These are phyloP conservation scores for Chimonanthus salicifolius DNA, from an alignment of 164 flowering plant species.

Conservation along the genomic window DNA sequence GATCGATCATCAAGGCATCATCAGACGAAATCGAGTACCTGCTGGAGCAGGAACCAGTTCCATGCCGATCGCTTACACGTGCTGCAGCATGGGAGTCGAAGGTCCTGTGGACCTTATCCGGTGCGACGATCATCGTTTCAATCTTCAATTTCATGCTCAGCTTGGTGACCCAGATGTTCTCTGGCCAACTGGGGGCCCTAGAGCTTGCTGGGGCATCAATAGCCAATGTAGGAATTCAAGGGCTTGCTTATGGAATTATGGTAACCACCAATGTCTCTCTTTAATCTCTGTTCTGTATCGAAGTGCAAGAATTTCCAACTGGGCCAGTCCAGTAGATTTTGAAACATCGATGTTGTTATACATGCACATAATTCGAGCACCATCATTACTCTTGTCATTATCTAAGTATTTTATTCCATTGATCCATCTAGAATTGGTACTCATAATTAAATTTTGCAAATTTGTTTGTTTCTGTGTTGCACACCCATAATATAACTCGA, in stretches of 20 bases:
- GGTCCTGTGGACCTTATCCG: constrained; percentile 52
- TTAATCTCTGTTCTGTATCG: too few relatives aligned
- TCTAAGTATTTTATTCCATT: too few relatives aligned
- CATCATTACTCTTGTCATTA: too few relatives aligned
- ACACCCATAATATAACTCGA: too few relatives aligned
- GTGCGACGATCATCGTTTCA: constrained; percentile 43
- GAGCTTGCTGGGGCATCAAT: constrained; percentile 82
- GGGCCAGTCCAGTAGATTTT: too few relatives aligned
- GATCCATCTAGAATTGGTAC: too few relatives aligned
- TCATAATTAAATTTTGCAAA: too few relatives aligned
- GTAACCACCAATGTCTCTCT: constrained; percentile 20
- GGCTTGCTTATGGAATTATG: constrained; percentile 81
- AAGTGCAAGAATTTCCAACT: too few relatives aligned
- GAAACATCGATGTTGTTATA: too few relatives aligned
- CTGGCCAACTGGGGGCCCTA: constrained; percentile 55
- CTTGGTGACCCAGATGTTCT: constrained; percentile 52
- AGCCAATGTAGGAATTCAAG: constrained; percentile 79
- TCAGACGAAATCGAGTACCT: constrained; percentile 37
- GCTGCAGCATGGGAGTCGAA: constrained; percentile 61
- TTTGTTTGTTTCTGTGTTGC: too few relatives aligned
- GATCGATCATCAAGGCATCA: constrained; percentile 13
- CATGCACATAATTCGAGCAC: too few relatives aligned
- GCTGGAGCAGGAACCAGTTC: constrained; percentile 23
- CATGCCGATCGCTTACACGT: constrained; percentile 30
- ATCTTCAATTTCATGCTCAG: constrained; percentile 60